Percentiles rank a stretch among this genome's conserved stretches.
Evolutionary conservation across 1,284 basidiomycete species (phyloP).

Genomic region (Cutaneotrichosporon cutaneum): DNA sequence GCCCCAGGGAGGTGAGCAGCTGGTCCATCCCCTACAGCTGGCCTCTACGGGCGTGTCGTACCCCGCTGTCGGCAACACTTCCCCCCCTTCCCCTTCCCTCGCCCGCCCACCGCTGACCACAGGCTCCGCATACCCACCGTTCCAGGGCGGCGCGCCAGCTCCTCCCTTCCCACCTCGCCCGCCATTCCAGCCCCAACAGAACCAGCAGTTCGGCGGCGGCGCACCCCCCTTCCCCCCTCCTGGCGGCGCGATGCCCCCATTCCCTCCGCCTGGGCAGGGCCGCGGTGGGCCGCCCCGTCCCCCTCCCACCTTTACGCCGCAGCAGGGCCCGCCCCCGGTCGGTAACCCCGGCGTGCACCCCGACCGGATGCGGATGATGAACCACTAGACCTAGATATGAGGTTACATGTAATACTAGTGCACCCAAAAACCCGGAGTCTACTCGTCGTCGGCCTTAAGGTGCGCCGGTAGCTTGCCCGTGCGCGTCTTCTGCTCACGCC

Average conservation of each 20-base stretch:
- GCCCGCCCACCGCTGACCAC: not conserved
- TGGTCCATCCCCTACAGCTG: no score
- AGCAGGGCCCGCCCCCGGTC: conserved; percentile 23
- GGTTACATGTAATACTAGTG: conserved; percentile 17
- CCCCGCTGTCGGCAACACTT: no score
- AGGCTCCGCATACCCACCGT: conserved; percentile 16
- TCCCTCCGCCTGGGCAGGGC: conserved; percentile 27
- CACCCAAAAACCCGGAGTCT: conserved; percentile 7
- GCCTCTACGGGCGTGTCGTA: no score
- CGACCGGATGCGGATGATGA: conserved; percentile 82
- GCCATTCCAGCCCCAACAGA: conserved; percentile 62
- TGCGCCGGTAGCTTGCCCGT: conserved; percentile 3
- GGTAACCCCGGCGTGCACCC: conserved; percentile 67
- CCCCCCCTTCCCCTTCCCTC: no score
- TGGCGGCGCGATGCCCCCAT: conserved; percentile 24
- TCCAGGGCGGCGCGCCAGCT: conserved; percentile 21
- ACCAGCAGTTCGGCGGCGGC: conserved; percentile 57
- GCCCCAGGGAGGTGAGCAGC: conserved; percentile 20
- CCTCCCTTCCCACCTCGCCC: conserved; percentile 66
- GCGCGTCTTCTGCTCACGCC: conserved; percentile 56
- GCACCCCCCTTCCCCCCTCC: conserved; percentile 26
- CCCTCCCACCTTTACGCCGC: conserved; percentile 44
- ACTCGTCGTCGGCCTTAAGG: conserved; percentile 14
- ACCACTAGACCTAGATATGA: conserved; percentile 22
- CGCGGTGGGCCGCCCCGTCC: conserved; percentile 12